Percentiles rank a stretch among this genome's conserved stretches.
phyloP scores from a whole-genome alignment of 257 asterid species.

The Solanum stenotomum region DNA sequence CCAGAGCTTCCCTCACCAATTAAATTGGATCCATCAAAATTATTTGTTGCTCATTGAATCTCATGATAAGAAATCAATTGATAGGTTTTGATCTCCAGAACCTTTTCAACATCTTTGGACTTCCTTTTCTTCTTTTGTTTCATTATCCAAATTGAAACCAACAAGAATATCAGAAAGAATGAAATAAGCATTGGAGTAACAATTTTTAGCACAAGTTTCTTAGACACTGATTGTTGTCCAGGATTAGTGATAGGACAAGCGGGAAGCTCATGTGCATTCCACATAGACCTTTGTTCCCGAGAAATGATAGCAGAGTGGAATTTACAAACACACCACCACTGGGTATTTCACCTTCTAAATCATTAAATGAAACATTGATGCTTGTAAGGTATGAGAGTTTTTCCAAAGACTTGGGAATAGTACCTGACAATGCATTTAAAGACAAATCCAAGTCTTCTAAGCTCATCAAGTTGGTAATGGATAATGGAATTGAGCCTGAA shows the following conservation, averaged over 20 bases:
- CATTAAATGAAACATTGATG: constrained; percentile 5
- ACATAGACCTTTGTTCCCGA: neutral
- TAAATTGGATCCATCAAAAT: constrained; percentile 15
- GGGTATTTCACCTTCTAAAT: neutral
- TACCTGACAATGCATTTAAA: neutral
- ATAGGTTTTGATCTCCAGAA: neutral
- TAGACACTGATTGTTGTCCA: neutral
- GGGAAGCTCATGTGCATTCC: neutral
- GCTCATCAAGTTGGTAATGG: constrained; percentile 20
- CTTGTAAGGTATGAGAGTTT: constrained; percentile 2
- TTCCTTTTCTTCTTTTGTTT: neutral
- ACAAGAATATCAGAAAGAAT: neutral
- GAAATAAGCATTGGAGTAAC: constrained; percentile 3
- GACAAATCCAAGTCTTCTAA: neutral
- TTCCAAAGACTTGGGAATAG: neutral
- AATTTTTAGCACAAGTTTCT: neutral
- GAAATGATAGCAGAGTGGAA: neutral
- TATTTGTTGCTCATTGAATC: constrained; percentile 14
- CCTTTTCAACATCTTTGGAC: neutral
- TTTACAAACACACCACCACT: neutral
- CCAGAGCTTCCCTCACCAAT: constrained; percentile 25
- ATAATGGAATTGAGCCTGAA: constrained; percentile 26
- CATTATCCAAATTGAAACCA: neutral
- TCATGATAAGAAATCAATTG: constrained; percentile 9
- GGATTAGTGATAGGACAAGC: neutral